phyloP scores from a whole-genome alignment of 2,329 filamentous ascomycete genomes.

The Escovopsis sp. region DNA sequence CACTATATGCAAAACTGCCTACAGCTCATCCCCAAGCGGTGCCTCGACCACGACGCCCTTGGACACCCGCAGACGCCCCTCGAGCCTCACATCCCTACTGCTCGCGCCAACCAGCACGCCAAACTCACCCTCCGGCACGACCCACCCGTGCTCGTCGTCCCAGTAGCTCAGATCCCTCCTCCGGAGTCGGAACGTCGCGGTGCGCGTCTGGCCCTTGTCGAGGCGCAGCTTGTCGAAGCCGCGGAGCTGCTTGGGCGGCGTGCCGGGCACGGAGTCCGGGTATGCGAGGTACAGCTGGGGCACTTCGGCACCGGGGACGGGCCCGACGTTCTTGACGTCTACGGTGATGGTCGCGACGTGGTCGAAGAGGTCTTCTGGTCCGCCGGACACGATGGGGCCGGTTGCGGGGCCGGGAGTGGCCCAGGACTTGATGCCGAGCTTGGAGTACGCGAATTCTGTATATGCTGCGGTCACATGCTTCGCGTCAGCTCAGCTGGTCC shows the following conservation, averaged over 20 bases:
- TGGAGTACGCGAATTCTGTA: conserved; percentile 45
- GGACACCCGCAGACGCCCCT: no score
- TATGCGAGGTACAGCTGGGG: conserved; percentile 38
- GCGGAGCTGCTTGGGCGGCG: conserved; percentile 41
- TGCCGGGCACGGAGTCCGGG: conserved; percentile 9
- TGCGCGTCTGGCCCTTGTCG: conserved; percentile 36
- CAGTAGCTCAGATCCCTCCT: conserved; percentile 52
- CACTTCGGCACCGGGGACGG: conserved; percentile 31
- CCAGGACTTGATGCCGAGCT: conserved; percentile 15
- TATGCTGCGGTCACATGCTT: conserved; percentile 42
- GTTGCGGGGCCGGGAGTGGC: conserved; percentile 25
- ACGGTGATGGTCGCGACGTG: conserved; percentile 35
- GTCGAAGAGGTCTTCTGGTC: conserved; percentile 30
- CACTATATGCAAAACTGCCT: no score
- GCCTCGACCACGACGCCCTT: no score
- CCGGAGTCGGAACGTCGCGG: conserved; percentile 33
- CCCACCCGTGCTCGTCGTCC: conserved; percentile 47
- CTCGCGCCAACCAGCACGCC: conserved; percentile 28
- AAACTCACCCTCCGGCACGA: conserved; percentile 25
- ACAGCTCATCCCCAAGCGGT: no score
- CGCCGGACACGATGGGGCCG: conserved; percentile 26
- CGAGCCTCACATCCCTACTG: conserved; percentile 27
- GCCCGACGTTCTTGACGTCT: conserved; percentile 49
- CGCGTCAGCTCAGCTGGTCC: no score
- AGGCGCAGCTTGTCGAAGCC: conserved; percentile 46